Base-by-base conservation (phyloP, 495 filamentous ascomycete species). In the Glarea lozoyensis region DNA sequence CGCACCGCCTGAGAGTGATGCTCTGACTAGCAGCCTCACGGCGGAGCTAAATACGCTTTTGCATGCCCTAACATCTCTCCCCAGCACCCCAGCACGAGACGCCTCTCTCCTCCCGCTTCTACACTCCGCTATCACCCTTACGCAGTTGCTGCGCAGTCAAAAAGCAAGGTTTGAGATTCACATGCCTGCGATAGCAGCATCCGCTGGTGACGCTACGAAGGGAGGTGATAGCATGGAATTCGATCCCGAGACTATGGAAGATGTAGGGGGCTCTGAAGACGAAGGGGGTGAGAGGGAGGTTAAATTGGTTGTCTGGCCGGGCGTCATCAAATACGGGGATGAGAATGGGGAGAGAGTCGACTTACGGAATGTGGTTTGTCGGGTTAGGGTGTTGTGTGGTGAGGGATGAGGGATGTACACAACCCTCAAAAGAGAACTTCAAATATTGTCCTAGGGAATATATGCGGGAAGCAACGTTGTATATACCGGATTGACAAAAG, bases 181-280 rank as follows among this genome's bases (percentile, higher is more conserved):
- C 25, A 74, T 76, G 69, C 70, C 68, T 33, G 60, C 60, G 40
- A 62, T 73, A 20, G 49, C 65, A 32, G n/a, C n/a, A n/a, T n/a
- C n/a, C n/a, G n/a, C n/a, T n/a, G n/a, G n/a, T n/a, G n/a, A n/a
- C n/a, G n/a, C n/a, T n/a, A n/a, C n/a, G n/a, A n/a, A n/a, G n/a
- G n/a, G n/a, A n/a, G n/a, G n/a, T n/a, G 63, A 61, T 2, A 62
- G 72, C 49, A 69, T 75, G 42, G 58, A 49, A 22, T 76, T 74
- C 37, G 69, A 76, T 47, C 17, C 51, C 10, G 60, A 63, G 40
- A 68, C 50, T 2, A 78, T 78, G 73, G 71, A 76, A 42, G 72
- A 76, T 52, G 67, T 76, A 32, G 68, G 70, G 24, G 73, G 69
- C 18, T 70, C 74, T 37, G 74, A 76, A 43, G 71, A 76, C 38